A percentile compares a stretch with the other conserved stretches of the same genome.
Evolutionary conservation across 208 protist genomes (phyloP).

Genomic region (Plasmodiophora brassicae): DNA sequence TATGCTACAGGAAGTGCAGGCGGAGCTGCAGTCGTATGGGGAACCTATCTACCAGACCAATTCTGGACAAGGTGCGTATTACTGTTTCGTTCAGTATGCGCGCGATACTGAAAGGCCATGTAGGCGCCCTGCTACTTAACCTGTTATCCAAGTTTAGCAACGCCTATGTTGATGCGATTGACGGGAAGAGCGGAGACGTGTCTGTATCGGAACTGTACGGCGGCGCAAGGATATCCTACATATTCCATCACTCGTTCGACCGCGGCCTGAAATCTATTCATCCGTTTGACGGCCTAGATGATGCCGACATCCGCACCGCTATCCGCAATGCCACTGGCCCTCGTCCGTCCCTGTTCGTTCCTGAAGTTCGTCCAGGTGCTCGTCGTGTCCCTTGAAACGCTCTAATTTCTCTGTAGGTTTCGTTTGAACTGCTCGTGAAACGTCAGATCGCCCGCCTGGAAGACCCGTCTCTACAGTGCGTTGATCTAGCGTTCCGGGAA

Average conservation of each 20-base stretch:
- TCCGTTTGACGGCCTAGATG: constrained; percentile 72
- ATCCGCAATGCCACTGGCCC: constrained; percentile 90
- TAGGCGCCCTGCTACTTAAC: not conserved
- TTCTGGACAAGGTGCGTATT: not conserved
- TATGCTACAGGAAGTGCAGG: constrained; percentile 28
- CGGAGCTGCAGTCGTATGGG: constrained; percentile 37
- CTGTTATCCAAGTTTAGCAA: constrained; percentile 36
- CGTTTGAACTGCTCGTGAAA: constrained; percentile 48
- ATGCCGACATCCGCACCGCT: constrained; percentile 87
- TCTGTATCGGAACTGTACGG: constrained; percentile 75
- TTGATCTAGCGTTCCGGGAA: constrained; percentile 48
- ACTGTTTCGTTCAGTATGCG: too few relatives aligned
- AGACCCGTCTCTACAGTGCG: constrained; percentile 42
- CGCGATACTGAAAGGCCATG: too few relatives aligned
- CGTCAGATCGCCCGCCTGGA: constrained; percentile 42
- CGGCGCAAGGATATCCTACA: constrained; percentile 88
- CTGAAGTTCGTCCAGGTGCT: too few relatives aligned
- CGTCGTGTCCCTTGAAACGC: too few relatives aligned
- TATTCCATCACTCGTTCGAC: constrained; percentile 80
- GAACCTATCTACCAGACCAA: constrained; percentile 32
- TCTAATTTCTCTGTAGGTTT: too few relatives aligned
- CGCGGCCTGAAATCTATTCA: constrained; percentile 74
- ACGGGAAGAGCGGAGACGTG: constrained; percentile 78
- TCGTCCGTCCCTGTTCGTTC: constrained; percentile 87
- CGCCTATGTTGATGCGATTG: constrained; percentile 72